Evolutionary conservation across 2,329 filamentous ascomycete genomes (phyloP), one percentile per base, ranked within the genome.

Genomic region (Cercospora brassicicola): DNA sequence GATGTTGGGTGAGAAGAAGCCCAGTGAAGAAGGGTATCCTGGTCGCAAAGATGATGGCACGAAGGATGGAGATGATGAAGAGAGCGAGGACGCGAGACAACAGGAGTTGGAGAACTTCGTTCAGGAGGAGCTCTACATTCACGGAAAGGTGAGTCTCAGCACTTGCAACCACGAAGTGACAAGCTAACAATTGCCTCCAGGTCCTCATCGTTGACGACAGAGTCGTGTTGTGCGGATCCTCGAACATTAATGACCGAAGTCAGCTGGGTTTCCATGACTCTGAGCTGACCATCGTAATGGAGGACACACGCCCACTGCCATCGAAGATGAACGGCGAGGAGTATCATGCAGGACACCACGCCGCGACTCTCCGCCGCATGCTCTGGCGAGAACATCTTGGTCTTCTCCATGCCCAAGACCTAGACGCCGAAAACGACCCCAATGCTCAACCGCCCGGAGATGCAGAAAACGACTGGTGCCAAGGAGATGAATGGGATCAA

Each of bases 121-220:
- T 67, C 94, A 97, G 77, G 95, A 99, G 78, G 94, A 99, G 79
- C 86, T 98, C 1, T 99, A 99, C 78, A 90, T 98, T 59, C 95
- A 99, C 79, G 91, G 89, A 30, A 99, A 98, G 82, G 85, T 97
- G 59, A 73, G 69, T 39, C 1, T 3, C 9, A 10, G 1, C 10
- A 3, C 9, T 13, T 2, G 11, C 11, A 57, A 10, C 8, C 20
- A 13, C 6, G 5, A 48, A 10, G 28, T 9, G 13, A 59, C 15
- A 26, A 51, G 45, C 70, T 74, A 59, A 75, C 70, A 13, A 13
- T 31, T 6, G 13, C 20, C 6, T 3, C 5, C 59, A 79, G 77
- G 79, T 85, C 64, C 86, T 95, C 72, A 94, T 97, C 73, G 91
- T 90, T 1, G 94, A 98, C 77, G 94, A 98, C 78, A 88, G 89